Evolutionary conservation across 306 rosid genomes (phyloP).

Genomic region (Quercus gilva): DNA sequence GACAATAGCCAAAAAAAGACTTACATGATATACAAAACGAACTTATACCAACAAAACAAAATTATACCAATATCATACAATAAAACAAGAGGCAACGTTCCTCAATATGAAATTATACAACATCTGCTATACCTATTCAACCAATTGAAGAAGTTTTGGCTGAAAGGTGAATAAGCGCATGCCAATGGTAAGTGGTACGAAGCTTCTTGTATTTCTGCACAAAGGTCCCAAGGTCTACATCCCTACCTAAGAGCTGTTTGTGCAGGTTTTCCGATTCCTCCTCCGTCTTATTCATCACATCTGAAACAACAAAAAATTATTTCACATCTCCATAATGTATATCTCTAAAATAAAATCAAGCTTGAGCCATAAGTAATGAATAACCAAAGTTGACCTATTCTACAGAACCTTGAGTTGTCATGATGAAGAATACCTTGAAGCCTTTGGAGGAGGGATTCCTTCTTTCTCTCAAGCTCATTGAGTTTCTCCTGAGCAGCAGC

Average conservation of each 20-base stretch:
- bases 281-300: slow-evolving; percentile 65
- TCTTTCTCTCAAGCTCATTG: slow-evolving; percentile 82
- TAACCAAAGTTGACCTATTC: neutral
- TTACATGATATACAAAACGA: too few species aligned
- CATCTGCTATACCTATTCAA: slow-evolving; percentile 4
- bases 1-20: too few species aligned
- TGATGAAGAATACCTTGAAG: slow-evolving; percentile 62
- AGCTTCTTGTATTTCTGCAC: slow-evolving; percentile 81
- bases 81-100: neutral
- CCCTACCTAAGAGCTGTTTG: slow-evolving; percentile 61
- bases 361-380: neutral
- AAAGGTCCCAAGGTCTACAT: slow-evolving; percentile 57
- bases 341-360: neutral
- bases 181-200: slow-evolving; percentile 65
- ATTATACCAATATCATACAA: neutral
- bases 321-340: neutral
- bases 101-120: slow-evolving; percentile 7
- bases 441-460: slow-evolving; percentile 76
- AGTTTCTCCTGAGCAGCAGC: slow-evolving; percentile 94
- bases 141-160: slow-evolving; percentile 58
- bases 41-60: neutral
- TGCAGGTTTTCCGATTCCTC: slow-evolving; percentile 82
- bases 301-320: slow-evolving; percentile 40
- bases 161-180: slow-evolving; percentile 74
- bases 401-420: slow-evolving; percentile 4